Evolutionary conservation across 495 filamentous ascomycete species (phyloP), one percentile per base, ranked within the genome.

Genomic region (Penicillium goetzii): DNA sequence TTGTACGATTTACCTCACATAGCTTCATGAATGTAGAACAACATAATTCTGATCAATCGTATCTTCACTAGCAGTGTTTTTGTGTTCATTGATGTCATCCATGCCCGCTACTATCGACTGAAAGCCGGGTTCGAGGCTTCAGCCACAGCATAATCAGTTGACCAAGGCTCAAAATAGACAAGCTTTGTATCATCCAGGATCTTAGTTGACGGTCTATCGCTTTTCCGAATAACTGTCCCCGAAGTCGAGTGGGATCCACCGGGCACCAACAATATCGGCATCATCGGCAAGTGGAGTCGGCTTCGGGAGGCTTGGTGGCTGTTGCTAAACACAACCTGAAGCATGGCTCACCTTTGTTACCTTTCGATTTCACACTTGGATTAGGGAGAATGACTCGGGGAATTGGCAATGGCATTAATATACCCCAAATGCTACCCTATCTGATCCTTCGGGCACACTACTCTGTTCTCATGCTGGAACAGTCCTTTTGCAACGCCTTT

Each of bases 231-330:
- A 14, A 30, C 28, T 58, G 25, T 10, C 26, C 15, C 7, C 50
- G 50, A 47, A 14, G 43, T 9, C 21, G 19, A 47, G 9, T 23
- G 9, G 43, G 14, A 12, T 41, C 15, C 15, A 10, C 8, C 11
- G 12, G 47, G 15, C n/a, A 7, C 4, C 21, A 11, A 50, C 11
- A 50, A 12, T 23, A 23, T 26, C 28, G 49, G 49, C 49, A 51
- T 32, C 28, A 3, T 51, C 49, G 49, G 25, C 49, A 30, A 51
- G 25, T 1, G 58, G 62, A 5, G 56, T 66, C 38, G 43, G 19
- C n/a, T 4, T 15, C 49, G 17, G 61, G 19, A 38, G 28, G 9
- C 41, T 21, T 33, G 53, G 7, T 33, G 43, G 33, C 45, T 36
- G 34, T 36, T 36, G 10, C 34, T 36, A 36, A 34, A 36, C 34